Evolutionary conservation across 2,329 filamentous ascomycete species (phyloP), one percentile per base, ranked within the genome.

Genomic region (Trichoderma koningii): DNA sequence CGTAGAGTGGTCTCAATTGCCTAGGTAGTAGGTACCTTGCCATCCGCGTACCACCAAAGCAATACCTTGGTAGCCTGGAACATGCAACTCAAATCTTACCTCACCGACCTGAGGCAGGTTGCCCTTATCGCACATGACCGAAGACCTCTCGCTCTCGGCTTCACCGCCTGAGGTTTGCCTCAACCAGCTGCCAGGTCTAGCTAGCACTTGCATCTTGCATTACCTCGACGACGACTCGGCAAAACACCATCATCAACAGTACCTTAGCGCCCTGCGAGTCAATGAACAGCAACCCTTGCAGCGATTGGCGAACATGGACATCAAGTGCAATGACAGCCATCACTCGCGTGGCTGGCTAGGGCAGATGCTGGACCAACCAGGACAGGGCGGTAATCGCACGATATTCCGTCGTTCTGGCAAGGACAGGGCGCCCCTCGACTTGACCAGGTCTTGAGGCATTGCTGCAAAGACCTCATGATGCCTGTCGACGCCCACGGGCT

Each of bases 151-250:
- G 34, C 34, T 51, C 26, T 2, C 23, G 10, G 28, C 34, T 52
- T 52, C 50, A 30, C 34, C 50, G 34, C 50, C 50, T 52, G 50
- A 34, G 50, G 19, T n/a, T 7, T 7, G 17, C 9, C 21, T 34
- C 50, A 17, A 26, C 7, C 30, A 34, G 17, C 28, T 52, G 19
- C 50, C 50, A 34, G 17, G 28, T 30, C 28, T 3, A 30, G 50
- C 30, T 30, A 30, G 50, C 19, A 47, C 44, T 17, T 59, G 55
- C 55, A 47, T 59, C 28, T n/a, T 47, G 26, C 55, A 57, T 47
- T 26, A 47, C 42, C 28, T 47, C 44, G 34, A 28, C 55, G 10
- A 12, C 26, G 50, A 15, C 34, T 34, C 38, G 10, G 12, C 34
- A n/a, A 14, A n/a, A 19, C 34, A 7, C 19, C 50, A 52, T 52